Conservation (phyloP, 345 rosid species). For the Ceriops decandra region DNA sequence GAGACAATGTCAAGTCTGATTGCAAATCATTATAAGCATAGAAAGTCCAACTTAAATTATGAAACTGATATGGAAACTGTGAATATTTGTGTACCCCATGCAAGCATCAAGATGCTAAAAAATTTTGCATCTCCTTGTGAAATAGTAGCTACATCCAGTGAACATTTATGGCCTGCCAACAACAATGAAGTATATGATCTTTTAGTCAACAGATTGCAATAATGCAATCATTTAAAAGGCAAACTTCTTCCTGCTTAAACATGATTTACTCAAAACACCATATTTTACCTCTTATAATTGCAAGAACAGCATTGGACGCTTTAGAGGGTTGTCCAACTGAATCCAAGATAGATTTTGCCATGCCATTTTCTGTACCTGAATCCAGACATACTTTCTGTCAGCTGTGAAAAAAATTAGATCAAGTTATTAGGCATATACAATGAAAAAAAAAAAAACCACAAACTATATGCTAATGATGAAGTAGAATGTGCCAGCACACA, state of each 20-base stretch:
- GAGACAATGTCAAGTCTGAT: neutral
- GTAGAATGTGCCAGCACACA: no score
- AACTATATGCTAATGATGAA: no score
- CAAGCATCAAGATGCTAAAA: conserved; percentile 87
- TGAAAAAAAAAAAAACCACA: neutral
- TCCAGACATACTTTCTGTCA: conserved; percentile 11
- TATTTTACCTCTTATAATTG: conserved; percentile 76
- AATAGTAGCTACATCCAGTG: conserved; percentile 81
- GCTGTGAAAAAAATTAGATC: neutral
- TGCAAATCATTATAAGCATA: neutral
- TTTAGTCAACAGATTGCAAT: conserved; percentile 2
- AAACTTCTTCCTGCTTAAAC: conserved; percentile 3
- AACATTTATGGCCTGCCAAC: conserved; percentile 58
- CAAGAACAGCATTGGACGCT: conserved; percentile 55
- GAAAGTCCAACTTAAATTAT: neutral
- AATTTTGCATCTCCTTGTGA: conserved; percentile 63
- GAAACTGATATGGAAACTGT: neutral
- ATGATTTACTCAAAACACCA: conserved; percentile 2
- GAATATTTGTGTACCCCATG: conserved; percentile 64
- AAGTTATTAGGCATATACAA: neutral
- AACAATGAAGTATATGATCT: conserved; percentile 12
- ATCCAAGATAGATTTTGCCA: conserved; percentile 80
- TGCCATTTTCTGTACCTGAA: conserved; percentile 92
- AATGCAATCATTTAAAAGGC: neutral
- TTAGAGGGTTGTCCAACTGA: conserved; percentile 69